Evolutionary conservation across 495 filamentous ascomycete genomes (phyloP), one percentile per base, ranked within the genome.

Genomic region (Lepraria neglecta): DNA sequence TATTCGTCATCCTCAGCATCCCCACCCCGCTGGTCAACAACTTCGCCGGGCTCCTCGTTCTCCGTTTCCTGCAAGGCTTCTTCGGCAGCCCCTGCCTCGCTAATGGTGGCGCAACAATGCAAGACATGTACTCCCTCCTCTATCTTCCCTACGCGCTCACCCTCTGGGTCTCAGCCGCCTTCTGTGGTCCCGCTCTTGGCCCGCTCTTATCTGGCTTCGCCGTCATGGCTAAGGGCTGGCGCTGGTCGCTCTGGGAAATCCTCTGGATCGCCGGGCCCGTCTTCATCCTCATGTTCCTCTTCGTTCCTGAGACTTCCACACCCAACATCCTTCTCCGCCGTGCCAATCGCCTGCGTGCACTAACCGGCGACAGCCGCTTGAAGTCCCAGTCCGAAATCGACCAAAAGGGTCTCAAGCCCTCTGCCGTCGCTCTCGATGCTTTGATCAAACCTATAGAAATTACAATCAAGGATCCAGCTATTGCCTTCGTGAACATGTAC

Each of bases 121-220:
- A 76, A 58, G 79, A 84, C 64, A 74, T 82, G 72, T 82, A 79
- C 63, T 75, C 73, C n/a, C 68, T 82, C 30, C 62, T 80, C 65
- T 74, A 80, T 61, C 71, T 83, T 33, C 80, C 81, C 17, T 82
- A 81, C 58, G 78, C 75, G 17, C 70, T 84, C 61, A 78, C 77
- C 44, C 58, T 78, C 27, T 83, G 81, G 81, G 81, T 80, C 19
- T 74, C 69, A 24, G 78, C 80, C 6, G 72, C 64, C 10, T 68
- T 67, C 59, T 62, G 77, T 52, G 67, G 71, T 64, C 80, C 80
- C 17, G 77, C 81, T 3, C 77, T 87, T 0, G 85, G 84, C 3
- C 85, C 85, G 6, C 76, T 86, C 1, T 78, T 87, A 40, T 80
- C 77, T 33, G 84, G 84, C 19, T 88, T 86, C 69, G 76, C 80